Evolutionary conservation across 1,139 yeast species (phyloP).

Genomic region (Magnusiomyces suaveolens): DNA sequence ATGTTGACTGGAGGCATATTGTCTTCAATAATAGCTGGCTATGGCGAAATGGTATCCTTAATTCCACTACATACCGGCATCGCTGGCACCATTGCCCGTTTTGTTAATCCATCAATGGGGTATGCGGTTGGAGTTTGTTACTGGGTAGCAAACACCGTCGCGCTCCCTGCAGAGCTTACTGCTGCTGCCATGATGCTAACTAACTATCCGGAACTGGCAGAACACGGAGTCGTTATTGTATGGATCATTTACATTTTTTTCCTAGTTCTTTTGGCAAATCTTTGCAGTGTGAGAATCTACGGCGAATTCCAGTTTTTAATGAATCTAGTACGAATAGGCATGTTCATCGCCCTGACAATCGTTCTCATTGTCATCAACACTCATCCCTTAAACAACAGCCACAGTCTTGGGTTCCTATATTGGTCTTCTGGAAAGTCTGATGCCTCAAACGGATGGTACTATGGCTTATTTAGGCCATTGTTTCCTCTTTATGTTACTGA

Average conservation of each 20-base stretch:
- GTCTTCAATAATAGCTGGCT: conserved; percentile 58
- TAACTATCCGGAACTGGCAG: conserved; percentile 47
- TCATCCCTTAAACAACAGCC: conserved; percentile 22
- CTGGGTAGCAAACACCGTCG: conserved; percentile 64
- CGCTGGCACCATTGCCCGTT: conserved; percentile 50
- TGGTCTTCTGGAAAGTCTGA: conserved; percentile 52
- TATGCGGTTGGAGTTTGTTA: conserved; percentile 73
- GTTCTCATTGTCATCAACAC: conserved; percentile 53
- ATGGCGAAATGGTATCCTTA: conserved; percentile 80
- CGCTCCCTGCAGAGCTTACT: conserved; percentile 70
- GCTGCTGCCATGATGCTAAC: conserved; percentile 70
- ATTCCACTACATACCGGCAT: conserved; percentile 74
- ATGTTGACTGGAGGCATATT: conserved; percentile 58
- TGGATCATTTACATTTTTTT: conserved; percentile 62
- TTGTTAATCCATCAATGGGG: conserved; percentile 80
- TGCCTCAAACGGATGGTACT: conserved; percentile 41
- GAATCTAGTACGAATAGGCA: conserved; percentile 49
- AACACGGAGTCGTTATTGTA: conserved; percentile 51
- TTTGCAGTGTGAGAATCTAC: conserved; percentile 59
- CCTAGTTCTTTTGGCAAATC: conserved; percentile 43
- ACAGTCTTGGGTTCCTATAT: conserved; percentile 50
- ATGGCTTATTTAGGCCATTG: conserved; percentile 64
- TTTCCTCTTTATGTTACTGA: conserved; percentile 36
- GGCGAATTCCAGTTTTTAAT: conserved; percentile 67
- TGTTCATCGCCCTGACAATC: conserved; percentile 48